Percentiles rank a stretch among this genome's conserved stretches.
These are phyloP conservation scores for Fusarium protoensiforme DNA, from an alignment of 2,329 filamentous ascomycete species.

Conservation along the genomic window DNA sequence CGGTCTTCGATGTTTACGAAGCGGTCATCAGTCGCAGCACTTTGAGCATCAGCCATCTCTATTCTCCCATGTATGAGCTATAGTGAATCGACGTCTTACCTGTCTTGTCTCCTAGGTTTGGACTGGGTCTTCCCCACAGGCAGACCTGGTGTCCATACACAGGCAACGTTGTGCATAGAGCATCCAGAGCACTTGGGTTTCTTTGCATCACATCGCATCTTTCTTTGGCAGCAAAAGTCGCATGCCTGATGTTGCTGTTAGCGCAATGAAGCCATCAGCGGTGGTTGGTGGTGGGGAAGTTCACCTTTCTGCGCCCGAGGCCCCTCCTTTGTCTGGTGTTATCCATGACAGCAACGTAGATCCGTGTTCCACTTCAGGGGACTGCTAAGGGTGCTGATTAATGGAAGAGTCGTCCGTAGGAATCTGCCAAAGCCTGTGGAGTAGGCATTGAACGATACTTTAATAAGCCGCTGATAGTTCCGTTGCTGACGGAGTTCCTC, in stretches of 20 bases:
- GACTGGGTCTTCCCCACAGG: not conserved
- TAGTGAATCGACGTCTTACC: not conserved
- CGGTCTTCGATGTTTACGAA: not conserved
- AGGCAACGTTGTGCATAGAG: not conserved
- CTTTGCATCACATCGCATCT: conserved; percentile 18
- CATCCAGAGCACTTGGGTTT: conserved; percentile 7
- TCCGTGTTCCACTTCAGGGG: not conserved
- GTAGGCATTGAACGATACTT: not conserved
- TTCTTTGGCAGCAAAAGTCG: conserved; percentile 4
- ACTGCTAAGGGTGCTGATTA: not conserved
- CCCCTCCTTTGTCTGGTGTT: not conserved
- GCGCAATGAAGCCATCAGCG: not conserved
- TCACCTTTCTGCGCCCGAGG: conserved; percentile 11
- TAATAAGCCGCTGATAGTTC: not conserved
- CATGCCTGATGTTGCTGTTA: not conserved
- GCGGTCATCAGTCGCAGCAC: not conserved
- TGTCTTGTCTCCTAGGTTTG: not conserved
- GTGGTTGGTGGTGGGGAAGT: not conserved
- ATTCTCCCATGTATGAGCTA: too few relatives aligned
- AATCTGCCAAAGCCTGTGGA: not conserved
- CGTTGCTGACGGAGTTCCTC: not conserved
- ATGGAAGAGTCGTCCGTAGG: not conserved
- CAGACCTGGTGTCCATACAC: conserved; percentile 8
- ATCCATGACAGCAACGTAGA: not conserved
- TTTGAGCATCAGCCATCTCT: not conserved